Base-by-base conservation (phyloP, 139 green algal species). In the Yamagishiella unicocca region DNA sequence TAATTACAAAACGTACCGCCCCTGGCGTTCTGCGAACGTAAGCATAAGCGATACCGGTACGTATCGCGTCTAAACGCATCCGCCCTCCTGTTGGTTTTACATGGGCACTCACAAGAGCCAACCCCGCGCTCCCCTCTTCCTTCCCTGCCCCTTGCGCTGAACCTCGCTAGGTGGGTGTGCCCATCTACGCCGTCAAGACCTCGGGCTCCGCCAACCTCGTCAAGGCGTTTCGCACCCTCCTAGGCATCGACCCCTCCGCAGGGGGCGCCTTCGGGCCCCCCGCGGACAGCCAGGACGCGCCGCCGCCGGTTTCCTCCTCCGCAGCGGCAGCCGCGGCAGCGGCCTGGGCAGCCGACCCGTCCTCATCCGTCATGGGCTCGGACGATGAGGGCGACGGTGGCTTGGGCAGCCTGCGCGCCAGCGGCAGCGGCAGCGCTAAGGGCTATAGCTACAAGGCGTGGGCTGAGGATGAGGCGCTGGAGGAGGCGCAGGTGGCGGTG, bases 121-220 rank as follows among this genome's bases (percentile, higher is more conserved):
- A 55, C 54, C 37, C 31, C n/a, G 25, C 43, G 9, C 46, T 62
- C 5, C 10, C 58, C 7, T 54, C 73, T 6, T 81, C 82, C 27
- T 76, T 82, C 76, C 68, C 27, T 31, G 19, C 5, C 38, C 38
- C n/a, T 31, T 29, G 7, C 40, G 14, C 67, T 19, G 27, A 6
- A 0, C 45, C 46, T 40, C 7, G n/a, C n/a, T n/a, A 84, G 6
- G 82, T 83, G 0, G 91, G 91, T 33, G 92, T 96, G 68, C 94
- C 95, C 8, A 90, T 97, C 10, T 97, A 95, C 64, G 90, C 90
- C 2, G 83, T 97, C 54, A 97, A 95, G 90, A 89, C 82, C 7
- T 78, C 31, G 22, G 89, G 83, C 35, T 74, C 71, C 24, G 58
- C 80, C 42, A 92, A 94, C 78, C 70, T 97, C 12, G 88, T 92